These are phyloP conservation scores for Cajanus cajan DNA, from an alignment of 306 rosid genomes.

Conservation along the genomic window DNA sequence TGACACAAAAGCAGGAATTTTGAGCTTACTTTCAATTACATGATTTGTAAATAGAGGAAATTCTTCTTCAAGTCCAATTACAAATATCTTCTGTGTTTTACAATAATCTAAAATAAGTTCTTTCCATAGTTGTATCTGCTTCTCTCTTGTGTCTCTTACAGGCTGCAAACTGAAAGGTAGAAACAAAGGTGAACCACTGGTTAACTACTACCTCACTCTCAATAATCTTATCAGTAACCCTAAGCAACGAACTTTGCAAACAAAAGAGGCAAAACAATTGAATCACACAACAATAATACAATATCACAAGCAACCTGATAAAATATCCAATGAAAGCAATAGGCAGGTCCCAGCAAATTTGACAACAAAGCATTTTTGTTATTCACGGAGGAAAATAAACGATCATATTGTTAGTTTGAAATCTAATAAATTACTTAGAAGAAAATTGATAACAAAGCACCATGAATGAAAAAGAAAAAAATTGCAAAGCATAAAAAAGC, in stretches of 20 bases:
- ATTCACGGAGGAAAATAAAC: neutral
- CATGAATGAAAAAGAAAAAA: neutral
- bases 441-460: too few relatives aligned
- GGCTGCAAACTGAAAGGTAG: slow-evolving; percentile 76
- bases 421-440: neutral
- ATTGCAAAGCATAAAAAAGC: neutral
- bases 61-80: slow-evolving; percentile 72
- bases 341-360: neutral
- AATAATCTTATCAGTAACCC: slow-evolving; percentile 19
- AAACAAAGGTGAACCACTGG: slow-evolving; percentile 12
- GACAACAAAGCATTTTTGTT: neutral
- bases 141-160: slow-evolving; percentile 86
- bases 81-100: slow-evolving; percentile 70
- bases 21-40: slow-evolving; percentile 75
- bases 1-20: slow-evolving; percentile 29
- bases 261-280: neutral
- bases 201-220: neutral
- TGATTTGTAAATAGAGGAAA: slow-evolving; percentile 79
- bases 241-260: neutral
- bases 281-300: neutral
- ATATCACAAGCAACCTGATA: neutral
- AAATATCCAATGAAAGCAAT: neutral
- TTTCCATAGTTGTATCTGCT: slow-evolving; percentile 89
- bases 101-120: slow-evolving; percentile 89
- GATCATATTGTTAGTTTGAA: neutral